Evolutionary conservation across 345 rosid genomes (phyloP), one percentile per base, ranked within the genome.

Genomic region (Salix caprea): DNA sequence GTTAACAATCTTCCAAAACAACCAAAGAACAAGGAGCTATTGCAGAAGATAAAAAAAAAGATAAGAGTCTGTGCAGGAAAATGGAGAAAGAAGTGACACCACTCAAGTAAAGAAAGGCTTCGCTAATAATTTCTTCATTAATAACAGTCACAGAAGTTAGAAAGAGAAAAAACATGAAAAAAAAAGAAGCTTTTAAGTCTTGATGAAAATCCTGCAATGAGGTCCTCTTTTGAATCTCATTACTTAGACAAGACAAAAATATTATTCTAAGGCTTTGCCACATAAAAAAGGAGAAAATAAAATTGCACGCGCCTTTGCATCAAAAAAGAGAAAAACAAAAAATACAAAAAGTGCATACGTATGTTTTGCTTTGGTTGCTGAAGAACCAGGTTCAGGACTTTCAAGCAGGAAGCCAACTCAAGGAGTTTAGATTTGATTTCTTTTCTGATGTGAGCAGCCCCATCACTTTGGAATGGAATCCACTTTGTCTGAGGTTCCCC

Each of bases 401-500:
- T 87, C 77, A 88, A 74, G 82, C 82, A 86, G 67, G 81, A 77
- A 76, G 90, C 85, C 73, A 93, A 82, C 71, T 89, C 89, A 40
- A 68, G 81, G 61, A 96, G 87, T 78, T 87, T 87, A 62, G 89
- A 84, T 76, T 87, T 88, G 74, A 95, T 88, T 82, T 90, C 92
- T 80, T 88, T 88, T 81, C 84, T 80, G 56, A 87, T 70, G 75
- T 77, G 79, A 70, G 86, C 83, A 64, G 81, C 78, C 79, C 85
- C 88, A 84, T 88, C 84, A 78, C 86, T 89, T 82, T 78, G 85
- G 67, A 83, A 80, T 1, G 86, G 92, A 75, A 96, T 86, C 81
- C 76, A 90, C 75, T 72, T 76, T 80, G 80, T 86, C 82, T 95
- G 98, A 74, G 91, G 90, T 74, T 86, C 91, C 99, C 99, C 98